Evolutionary conservation across 208 protist species (phyloP).

Genomic region (Paratrypanosoma confusum): DNA sequence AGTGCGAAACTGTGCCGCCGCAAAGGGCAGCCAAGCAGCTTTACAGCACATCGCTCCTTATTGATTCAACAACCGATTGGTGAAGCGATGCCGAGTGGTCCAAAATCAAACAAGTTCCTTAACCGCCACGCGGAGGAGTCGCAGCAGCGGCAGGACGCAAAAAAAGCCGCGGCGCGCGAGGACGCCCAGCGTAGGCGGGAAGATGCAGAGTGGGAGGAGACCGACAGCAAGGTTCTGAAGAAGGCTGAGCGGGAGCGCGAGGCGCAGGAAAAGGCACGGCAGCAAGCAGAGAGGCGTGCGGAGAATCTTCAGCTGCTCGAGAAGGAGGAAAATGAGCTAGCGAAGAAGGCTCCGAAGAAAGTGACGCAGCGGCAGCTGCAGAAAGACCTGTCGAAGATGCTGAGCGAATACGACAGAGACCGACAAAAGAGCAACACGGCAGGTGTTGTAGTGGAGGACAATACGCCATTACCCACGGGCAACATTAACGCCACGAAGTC

Average conservation of each 20-base stretch:
- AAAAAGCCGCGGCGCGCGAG: slow-evolving; percentile 13
- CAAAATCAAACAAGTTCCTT: slow-evolving; percentile 73
- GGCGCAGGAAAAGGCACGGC: slow-evolving; percentile 41
- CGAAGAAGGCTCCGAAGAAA: slow-evolving; percentile 50
- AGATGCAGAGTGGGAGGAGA: slow-evolving; percentile 64
- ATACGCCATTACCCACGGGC: slow-evolving; percentile 16
- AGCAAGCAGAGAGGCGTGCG: slow-evolving; percentile 30
- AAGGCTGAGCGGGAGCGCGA: slow-evolving; percentile 48
- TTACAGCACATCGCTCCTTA: too few species aligned
- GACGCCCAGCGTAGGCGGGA: slow-evolving; percentile 41
- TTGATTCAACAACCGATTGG: slow-evolving; percentile 1
- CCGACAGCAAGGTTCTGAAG: slow-evolving; percentile 47
- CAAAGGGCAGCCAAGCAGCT: too few species aligned
- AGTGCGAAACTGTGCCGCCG: too few species aligned
- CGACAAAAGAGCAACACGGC: too few species aligned
- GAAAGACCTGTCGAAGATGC: slow-evolving; percentile 77
- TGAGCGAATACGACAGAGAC: slow-evolving; percentile 71
- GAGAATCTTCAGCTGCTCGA: slow-evolving; percentile 64
- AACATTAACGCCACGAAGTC: slow-evolving; percentile 47
- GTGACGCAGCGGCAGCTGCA: slow-evolving; percentile 67
- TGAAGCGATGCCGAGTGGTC: slow-evolving; percentile 66
- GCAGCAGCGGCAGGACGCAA: slow-evolving; percentile 54
- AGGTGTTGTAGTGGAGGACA: slow-evolving; percentile 4
- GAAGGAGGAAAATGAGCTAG: slow-evolving; percentile 57
- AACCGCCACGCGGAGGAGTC: slow-evolving; percentile 83